Base-by-base conservation (phyloP, 441 rosid genomes). In the Omphalea diandra region DNA sequence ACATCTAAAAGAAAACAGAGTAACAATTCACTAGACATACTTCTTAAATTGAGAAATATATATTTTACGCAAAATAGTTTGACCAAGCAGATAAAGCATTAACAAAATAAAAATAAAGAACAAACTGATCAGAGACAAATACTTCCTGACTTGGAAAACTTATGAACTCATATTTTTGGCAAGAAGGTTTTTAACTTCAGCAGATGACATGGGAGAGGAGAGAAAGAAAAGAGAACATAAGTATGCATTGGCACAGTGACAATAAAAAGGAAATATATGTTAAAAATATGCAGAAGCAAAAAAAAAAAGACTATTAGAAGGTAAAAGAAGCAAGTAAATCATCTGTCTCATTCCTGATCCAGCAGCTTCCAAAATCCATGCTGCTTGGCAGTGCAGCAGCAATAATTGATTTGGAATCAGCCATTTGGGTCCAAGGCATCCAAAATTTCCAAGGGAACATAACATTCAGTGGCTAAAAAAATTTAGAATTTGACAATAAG, bases 241-340 rank as follows among this genome's bases (percentile, higher is more conserved):
- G n/a, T n/a, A 11, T 36, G n/a, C 15, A 26, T n/a, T 17, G 5
- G 70, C 11, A 36, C 4, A 26, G 38, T 35, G 26, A 41, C 1
- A 53, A 44, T n/a, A 18, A 4, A 38, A 33, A 61, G 49, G 26
- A 26, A 53, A 18, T 12, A 53, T 40, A 54, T 8, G 12, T 11
- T 11, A 5, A 33, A 20, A 33, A 59, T 29, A 57, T 43, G 10
- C n/a, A 29, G 3, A 54, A 22, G 29, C 6, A 63, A 38, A 53
- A 18, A 41, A 33, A 43, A 29, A 24, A 31, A 6, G 14, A 36
- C 31, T 56, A 22, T 46, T 47, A 60, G 15, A 62, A 44, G 65
- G 70, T 36, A 41, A 46, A 38, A 36, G 38, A 44, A 57, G 61
- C 59, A 75, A 24, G 1, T 29, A n/a, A 69, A 56, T 70, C 61